Base-by-base conservation (phyloP, 495 filamentous ascomycete genomes). In the Penicillium paxilli region DNA sequence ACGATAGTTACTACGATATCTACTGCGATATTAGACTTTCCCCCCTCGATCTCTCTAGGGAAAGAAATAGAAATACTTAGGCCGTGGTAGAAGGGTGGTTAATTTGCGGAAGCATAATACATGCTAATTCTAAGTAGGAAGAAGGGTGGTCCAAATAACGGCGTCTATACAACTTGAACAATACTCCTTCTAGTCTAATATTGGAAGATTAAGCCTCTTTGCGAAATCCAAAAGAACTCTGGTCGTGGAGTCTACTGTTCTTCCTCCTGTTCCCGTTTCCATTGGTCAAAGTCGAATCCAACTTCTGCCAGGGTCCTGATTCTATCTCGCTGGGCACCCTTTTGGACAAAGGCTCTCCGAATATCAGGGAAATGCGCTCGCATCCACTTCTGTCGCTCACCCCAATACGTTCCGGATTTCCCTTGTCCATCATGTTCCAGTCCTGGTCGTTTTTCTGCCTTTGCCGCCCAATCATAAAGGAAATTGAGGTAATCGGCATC, bases 401-500 rank as follows among this genome's bases (percentile, higher is more conserved):
- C 80, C 91, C 91, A 96, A 23, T 64, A 71, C 28, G 84, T 82
- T 19, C 85, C 83, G 49, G 71, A 65, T 64, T 91, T 92, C 9
- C 86, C 84, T 48, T 67, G 66, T n/a, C 69, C 79, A 17, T 75
- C 66, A 42, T 79, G 74, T 19, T 66, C 68, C 14, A 83, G 62
- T 5, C 67, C 77, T 21, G 60, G 60, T 21, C 64, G 73, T 24
- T 55, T 33, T 12, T 59, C 42, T 16, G 87, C 84, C 38, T 59
- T 55, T 6, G 59, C 30, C 0, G 86, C 78, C 84, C 87, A 87
- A 14, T 81, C 78, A 52, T 87, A 75, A 8, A 92, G 49, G 47
- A 76, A 68, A 60, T 96, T 92, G 63, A 96, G 82, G 52, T 95
- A 95, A 9, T 87, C 77, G 0, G 81, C 87, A 67, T 97, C 93